Percentiles rank a stretch among this genome's conserved stretches.
Conservation (phyloP, 192 early-diverging fungal species). For the Backusella morwellensis region DNA sequence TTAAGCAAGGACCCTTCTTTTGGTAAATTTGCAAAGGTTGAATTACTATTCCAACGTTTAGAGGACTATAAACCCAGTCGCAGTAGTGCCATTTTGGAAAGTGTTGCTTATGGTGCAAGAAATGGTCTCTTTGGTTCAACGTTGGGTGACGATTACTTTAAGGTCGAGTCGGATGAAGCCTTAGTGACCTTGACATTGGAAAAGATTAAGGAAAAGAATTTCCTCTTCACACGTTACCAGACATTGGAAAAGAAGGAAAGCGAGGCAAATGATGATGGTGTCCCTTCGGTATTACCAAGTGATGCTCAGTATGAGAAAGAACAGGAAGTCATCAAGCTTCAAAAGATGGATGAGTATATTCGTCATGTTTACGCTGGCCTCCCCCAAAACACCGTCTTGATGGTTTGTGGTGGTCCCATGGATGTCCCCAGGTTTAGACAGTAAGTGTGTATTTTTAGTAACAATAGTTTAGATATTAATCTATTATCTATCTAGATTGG, state of each 20-base stretch:
- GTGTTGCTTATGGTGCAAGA: conserved; percentile 4
- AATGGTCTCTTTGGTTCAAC: conserved; percentile 26
- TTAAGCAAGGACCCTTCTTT: conserved; percentile 38
- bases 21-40: conserved; percentile 38
- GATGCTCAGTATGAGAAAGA: not conserved
- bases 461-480: not conserved
- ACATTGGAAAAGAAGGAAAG: not conserved
- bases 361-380: conserved; percentile 28
- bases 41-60: conserved; percentile 40
- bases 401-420: conserved; percentile 42
- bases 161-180: conserved; percentile 22
- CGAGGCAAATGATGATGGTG: conserved; percentile 3
- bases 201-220: conserved; percentile 25
- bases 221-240: conserved; percentile 6
- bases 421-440: conserved; percentile 32
- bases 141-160: conserved; percentile 21
- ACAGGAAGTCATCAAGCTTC: conserved; percentile 24
- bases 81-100: conserved; percentile 29
- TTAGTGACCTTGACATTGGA: conserved; percentile 31
- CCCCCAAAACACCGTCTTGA: conserved; percentile 33
- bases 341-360: conserved; percentile 36
- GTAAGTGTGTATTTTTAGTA: not conserved
- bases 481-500: conserved; percentile 11
- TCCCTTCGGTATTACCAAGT: conserved; percentile 19
- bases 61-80: conserved; percentile 19